Base-by-base conservation (phyloP, 345 rosid genomes). In the Ailanthus altissimus region DNA sequence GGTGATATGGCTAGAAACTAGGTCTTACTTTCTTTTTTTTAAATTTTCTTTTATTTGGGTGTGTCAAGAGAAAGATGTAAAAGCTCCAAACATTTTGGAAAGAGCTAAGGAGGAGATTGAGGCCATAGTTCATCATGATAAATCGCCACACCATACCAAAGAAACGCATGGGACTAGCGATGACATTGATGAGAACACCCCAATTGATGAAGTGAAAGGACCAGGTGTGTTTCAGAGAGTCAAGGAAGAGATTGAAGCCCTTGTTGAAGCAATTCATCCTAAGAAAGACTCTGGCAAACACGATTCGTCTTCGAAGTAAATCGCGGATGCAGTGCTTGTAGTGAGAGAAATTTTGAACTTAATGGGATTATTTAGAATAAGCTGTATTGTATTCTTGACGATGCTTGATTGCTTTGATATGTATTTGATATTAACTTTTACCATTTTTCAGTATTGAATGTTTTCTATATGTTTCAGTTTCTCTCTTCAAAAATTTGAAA, bases 221-320 rank as follows among this genome's bases (percentile, higher is more conserved):
- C 85, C 88, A 49, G 54, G 67, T 74, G 81, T 85, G 76, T 83
- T 89, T 60, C 74, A 87, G 76, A 80, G 91, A 58, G 77, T 83
- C 21, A 87, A 87, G 76, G 91, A 87, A 80, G 90, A 87, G 79
- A 60, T 90, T 0, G 87, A 90, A 78, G 91, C 91, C 26, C 40
- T 89, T 53, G 75, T 83, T 12, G 79, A 72, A 49, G 70, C 87
- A 36, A 73, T 89, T 64, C 87, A 70, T 75, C 87, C 82, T 49
- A 84, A 71, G 82, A 86, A 88, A 67, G 84, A 79, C 73, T 59
- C 84, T 13, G 50, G 56, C 54, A 56, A 63, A 69, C 54, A n/a
- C 6, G 13, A 15, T 12, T 78, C 57, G 2, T 21, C 79, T 70
- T 74, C 72, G 32, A 49, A 51, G 65, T 75, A 66, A 76, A 66